Evolutionary conservation across 164 flowering plant genomes (phyloP), one percentile per base, ranked within the genome.

Genomic region (Tinospora cordifolia): DNA sequence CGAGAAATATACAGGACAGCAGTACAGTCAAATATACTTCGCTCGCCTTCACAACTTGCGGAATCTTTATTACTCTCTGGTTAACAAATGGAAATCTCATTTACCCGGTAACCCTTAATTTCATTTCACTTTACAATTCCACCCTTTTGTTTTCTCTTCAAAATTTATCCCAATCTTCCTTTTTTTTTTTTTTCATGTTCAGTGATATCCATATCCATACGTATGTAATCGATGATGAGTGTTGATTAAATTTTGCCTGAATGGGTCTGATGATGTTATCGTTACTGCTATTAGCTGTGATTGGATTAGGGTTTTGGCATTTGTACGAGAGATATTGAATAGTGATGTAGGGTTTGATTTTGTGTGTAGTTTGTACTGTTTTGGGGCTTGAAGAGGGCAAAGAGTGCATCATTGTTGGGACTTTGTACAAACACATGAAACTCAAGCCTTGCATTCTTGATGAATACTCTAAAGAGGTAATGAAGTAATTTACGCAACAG

Each of bases 361-460:
- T 63, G 38, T 63, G 6, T 63, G 83, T 84, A 89, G 99, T 89
- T 70, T 85, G 93, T 74, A 88, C 85, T 8, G 84, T 94, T 66
- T 75, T 94, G 79, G 94, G 83, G 63, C 80, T 91, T 70, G 93
- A 94, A 76, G 77, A 79, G 74, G 97, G 87, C 62, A 89, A 89
- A 75, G 92, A 89, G 63, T 94, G 99, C 79, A 74, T 94, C 49
- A 74, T 92, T 67, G 90, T 94, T 71, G 99, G 99, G 62, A 94
- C 99, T 49, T 73, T 94, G n/a, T 94, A 85, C 86, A 94, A 94
- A 84, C 96, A 92, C 75, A 94, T 94, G 99, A 92, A 87, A 77
- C 94, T 94, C 64, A 94, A 92, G 78, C 98, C 97, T 73, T 77
- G 78, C 19, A 75, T 95, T 80, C 97, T 95, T 36, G 93, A 88